phyloP scores from a whole-genome alignment of 2,329 filamentous ascomycete genomes.

The Nothopassalora personata region DNA sequence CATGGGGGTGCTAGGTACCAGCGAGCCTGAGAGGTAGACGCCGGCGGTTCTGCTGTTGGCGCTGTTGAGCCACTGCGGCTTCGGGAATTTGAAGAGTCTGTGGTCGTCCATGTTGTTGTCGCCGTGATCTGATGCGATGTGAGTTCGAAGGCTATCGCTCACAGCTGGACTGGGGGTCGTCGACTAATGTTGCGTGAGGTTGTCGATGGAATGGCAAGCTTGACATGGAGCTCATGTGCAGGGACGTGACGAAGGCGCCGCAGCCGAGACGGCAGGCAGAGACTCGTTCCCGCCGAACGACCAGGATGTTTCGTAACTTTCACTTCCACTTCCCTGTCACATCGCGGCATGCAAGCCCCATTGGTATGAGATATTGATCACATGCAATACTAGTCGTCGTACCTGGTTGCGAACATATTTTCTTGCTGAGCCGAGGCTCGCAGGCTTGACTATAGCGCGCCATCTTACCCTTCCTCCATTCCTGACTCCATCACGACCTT shows the following conservation, averaged over 20 bases:
- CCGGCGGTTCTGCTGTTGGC: slow-evolving; percentile 58
- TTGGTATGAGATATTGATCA: not conserved
- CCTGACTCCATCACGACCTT: not conserved
- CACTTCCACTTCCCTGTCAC: not conserved
- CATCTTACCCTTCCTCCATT: not conserved
- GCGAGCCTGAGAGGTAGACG: slow-evolving; percentile 60
- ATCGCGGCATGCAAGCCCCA: not conserved
- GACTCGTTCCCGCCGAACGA: not conserved
- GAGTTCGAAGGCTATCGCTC: not conserved
- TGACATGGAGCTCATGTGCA: not conserved
- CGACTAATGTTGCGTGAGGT: slow-evolving; percentile 2
- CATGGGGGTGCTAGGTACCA: slow-evolving; percentile 43
- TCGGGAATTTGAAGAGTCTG: slow-evolving; percentile 62
- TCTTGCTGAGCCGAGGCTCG: not conserved
- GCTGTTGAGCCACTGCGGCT: slow-evolving; percentile 63
- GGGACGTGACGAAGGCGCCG: not conserved
- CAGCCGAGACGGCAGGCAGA: not conserved
- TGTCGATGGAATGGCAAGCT: not conserved
- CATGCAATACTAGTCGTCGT: not conserved
- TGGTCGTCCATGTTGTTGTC: slow-evolving; percentile 26
- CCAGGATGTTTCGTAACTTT: not conserved
- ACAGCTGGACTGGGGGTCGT: too few species aligned
- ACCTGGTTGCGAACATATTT: not conserved
- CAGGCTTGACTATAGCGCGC: not conserved
- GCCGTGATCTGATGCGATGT: slow-evolving; percentile 2